Percentiles rank a stretch among this genome's conserved stretches.
These are phyloP conservation scores for Aspergillus eucalypticola DNA, from an alignment of 2,329 filamentous ascomycete genomes.

Conservation along the genomic window DNA sequence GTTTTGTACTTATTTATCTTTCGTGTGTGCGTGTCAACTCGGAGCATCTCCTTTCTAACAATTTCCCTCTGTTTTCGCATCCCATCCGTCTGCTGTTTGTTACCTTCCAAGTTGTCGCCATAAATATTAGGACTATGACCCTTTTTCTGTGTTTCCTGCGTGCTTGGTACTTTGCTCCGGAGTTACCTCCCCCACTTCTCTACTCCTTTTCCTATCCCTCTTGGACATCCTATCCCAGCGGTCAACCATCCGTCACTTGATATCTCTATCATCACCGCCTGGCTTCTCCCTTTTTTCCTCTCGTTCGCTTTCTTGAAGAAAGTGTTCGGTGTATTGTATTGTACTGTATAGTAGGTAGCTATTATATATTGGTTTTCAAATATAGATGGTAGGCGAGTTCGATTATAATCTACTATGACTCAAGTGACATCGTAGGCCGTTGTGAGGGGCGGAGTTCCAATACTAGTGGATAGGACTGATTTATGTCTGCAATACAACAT, in stretches of 20 bases:
- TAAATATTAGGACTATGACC: constrained; percentile 29
- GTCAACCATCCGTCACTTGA: neutral
- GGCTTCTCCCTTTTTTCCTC: neutral
- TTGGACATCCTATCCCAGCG: too few species aligned
- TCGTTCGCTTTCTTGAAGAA: constrained; percentile 9
- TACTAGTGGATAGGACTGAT: too few species aligned
- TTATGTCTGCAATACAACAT: too few species aligned
- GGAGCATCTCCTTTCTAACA: constrained; percentile 28
- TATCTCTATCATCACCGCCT: neutral
- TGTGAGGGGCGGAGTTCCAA: too few species aligned
- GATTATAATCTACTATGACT: too few species aligned
- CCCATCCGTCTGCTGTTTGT: neutral
- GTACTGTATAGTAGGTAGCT: constrained; percentile 28
- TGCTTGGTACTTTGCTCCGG: too few species aligned
- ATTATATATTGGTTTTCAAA: constrained; percentile 1
- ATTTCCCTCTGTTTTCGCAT: constrained; percentile 17
- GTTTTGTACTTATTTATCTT: constrained; percentile 28
- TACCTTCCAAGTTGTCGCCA: constrained; percentile 18
- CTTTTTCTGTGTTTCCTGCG: constrained; percentile 11
- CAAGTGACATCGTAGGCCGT: neutral
- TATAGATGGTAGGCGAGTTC: neutral
- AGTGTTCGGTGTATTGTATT: constrained; percentile 25
- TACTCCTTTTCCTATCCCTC: neutral
- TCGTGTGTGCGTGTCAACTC: constrained; percentile 14
- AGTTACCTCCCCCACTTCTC: neutral